These are phyloP conservation scores for Clavispora carvajalis DNA, from an alignment of 805 yeast species.

Conservation along the genomic window DNA sequence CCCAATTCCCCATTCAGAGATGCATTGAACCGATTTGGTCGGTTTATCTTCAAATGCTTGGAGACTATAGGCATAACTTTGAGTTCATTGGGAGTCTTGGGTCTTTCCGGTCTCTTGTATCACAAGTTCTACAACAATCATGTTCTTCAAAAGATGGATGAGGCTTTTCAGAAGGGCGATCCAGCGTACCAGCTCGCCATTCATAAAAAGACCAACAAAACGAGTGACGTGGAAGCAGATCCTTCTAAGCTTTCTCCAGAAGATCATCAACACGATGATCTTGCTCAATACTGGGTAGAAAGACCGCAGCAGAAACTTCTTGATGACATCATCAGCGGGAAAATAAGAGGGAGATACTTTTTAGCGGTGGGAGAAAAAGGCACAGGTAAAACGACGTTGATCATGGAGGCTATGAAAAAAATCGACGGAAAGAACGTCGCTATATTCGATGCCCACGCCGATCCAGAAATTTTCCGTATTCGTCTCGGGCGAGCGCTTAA, in stretches of 20 bases:
- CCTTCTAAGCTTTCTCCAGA: conserved; percentile 9
- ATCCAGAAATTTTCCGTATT: conserved; percentile 75
- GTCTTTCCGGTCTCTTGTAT: conserved; percentile 66
- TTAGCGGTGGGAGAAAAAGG: conserved; percentile 80
- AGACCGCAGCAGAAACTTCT: conserved; percentile 62
- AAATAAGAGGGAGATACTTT: conserved; percentile 62
- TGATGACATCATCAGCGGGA: conserved; percentile 63
- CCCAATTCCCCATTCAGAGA: conserved; percentile 17
- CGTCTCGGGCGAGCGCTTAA: conserved; percentile 72
- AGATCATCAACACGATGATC: conserved; percentile 21
- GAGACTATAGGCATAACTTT: conserved; percentile 72
- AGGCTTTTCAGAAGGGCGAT: conserved; percentile 64
- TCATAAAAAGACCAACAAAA: conserved; percentile 39
- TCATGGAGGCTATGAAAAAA: conserved; percentile 64
- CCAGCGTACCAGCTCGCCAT: conserved; percentile 56
- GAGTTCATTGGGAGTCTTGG: conserved; percentile 62
- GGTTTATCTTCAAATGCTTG: conserved; percentile 38
- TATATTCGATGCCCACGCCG: conserved; percentile 76
- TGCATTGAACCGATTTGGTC: conserved; percentile 15
- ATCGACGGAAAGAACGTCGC: conserved; percentile 61
- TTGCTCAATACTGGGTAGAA: conserved; percentile 51
- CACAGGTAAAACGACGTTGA: conserved; percentile 76
- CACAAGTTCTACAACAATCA: conserved; percentile 56
- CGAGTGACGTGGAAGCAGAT: conserved; percentile 12
- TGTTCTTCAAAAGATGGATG: conserved; percentile 58